Evolutionary conservation across 2,329 filamentous ascomycete genomes (phyloP).

Genomic region (Aspergillus udagawae): DNA sequence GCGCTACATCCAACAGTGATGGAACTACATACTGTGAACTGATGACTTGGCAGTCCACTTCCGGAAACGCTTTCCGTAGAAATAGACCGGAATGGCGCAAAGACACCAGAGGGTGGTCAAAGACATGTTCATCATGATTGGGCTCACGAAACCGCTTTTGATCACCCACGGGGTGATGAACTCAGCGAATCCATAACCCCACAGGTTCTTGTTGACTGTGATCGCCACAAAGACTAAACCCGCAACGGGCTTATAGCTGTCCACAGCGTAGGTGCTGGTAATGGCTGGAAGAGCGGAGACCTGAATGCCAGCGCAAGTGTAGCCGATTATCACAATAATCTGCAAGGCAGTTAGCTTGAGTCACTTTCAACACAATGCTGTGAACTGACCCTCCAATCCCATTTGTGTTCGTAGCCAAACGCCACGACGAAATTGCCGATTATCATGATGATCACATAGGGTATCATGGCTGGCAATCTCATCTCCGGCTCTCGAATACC

Average conservation of each 20-base stretch:
- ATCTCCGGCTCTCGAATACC: constrained; percentile 58
- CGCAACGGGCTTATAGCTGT: constrained; percentile 61
- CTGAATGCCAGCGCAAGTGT: constrained; percentile 53
- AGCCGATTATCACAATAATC: constrained; percentile 55
- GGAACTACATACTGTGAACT: constrained; percentile 50
- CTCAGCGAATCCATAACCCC: constrained; percentile 58
- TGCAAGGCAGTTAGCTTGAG: constrained; percentile 6
- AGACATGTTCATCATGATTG: constrained; percentile 58
- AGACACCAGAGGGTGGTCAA: constrained; percentile 52
- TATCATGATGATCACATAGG: constrained; percentile 54
- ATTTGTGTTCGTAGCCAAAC: constrained; percentile 51
- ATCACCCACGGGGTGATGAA: constrained; percentile 53
- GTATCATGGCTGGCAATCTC: constrained; percentile 54
- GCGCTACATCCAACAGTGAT: neutral
- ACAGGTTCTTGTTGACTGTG: constrained; percentile 62
- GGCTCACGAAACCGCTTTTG: constrained; percentile 49
- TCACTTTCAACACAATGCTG: neutral
- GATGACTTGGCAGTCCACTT: constrained; percentile 53
- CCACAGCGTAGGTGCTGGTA: constrained; percentile 55
- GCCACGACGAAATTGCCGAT: constrained; percentile 56
- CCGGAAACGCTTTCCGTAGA: constrained; percentile 55
- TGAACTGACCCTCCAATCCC: constrained; percentile 49
- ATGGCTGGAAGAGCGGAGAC: constrained; percentile 60
- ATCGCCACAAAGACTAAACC: constrained; percentile 58
- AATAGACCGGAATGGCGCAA: constrained; percentile 55